Evolutionary conservation across 2,329 filamentous ascomycete species (phyloP).

Genomic region (Scedosporium boydii): DNA sequence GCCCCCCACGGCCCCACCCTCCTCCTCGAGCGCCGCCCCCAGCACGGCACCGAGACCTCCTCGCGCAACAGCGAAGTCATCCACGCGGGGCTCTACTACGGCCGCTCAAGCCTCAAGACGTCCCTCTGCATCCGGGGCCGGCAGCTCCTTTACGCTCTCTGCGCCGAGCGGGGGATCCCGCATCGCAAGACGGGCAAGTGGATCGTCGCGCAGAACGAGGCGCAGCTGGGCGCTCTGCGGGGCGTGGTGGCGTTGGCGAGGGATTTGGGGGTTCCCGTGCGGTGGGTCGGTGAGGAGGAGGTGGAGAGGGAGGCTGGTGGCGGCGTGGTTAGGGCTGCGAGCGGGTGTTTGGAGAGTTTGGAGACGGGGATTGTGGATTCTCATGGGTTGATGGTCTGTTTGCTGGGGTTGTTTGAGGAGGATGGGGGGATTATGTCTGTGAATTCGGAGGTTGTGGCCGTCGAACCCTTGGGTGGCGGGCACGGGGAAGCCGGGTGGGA

Average conservation of each 20-base stretch:
- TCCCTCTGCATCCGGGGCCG: conserved; percentile 71
- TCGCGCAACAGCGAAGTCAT: conserved; percentile 93
- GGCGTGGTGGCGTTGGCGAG: conserved; percentile 32
- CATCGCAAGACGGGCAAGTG: conserved; percentile 79
- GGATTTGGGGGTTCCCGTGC: conserved; percentile 52
- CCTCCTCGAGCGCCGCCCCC: conserved; percentile 69
- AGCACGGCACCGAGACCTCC: conserved; percentile 70
- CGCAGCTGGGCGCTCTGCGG: conserved; percentile 56
- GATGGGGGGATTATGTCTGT: conserved; percentile 66
- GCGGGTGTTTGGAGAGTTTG: conserved; percentile 71
- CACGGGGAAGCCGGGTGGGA: conserved; percentile 57
- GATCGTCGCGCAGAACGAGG: conserved; percentile 78
- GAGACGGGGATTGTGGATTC: conserved; percentile 87
- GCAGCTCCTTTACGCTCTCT: conserved; percentile 69
- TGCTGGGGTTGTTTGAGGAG: conserved; percentile 70
- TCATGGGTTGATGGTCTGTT: conserved; percentile 72
- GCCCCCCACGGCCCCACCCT: conserved; percentile 59
- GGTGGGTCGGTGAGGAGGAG: conserved; percentile 57
- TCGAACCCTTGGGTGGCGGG: conserved; percentile 38
- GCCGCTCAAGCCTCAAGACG: conserved; percentile 66
- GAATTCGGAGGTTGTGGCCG: conserved; percentile 51
- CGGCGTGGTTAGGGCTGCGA: conserved; percentile 45
- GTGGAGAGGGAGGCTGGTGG: conserved; percentile 3
- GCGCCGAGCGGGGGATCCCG: conserved; percentile 54
- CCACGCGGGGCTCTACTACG: conserved; percentile 92